These are phyloP conservation scores for Penicillium atrosanguineum DNA, from an alignment of 495 filamentous ascomycete genomes.

Conservation along the genomic window DNA sequence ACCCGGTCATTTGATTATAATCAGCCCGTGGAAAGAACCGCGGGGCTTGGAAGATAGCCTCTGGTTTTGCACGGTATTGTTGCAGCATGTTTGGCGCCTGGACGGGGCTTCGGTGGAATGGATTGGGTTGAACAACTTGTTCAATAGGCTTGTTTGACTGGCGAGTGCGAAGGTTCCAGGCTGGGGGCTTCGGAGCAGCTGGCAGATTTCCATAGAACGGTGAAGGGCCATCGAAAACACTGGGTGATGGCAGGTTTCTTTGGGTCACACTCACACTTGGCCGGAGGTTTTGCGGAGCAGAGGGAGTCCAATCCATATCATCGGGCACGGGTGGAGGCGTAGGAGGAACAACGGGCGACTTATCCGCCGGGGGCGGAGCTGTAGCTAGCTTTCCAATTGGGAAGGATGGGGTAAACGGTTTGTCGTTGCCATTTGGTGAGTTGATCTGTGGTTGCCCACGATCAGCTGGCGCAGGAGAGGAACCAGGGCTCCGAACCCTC, in stretches of 20 bases:
- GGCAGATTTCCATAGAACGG: constrained; percentile 65
- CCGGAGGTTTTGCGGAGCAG: constrained; percentile 45
- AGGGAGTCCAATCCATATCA: constrained; percentile 85
- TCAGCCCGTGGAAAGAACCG: constrained; percentile 51
- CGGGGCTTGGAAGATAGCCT: constrained; percentile 44
- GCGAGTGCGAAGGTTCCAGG: constrained; percentile 62
- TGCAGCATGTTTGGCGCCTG: constrained; percentile 25
- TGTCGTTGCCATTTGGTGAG: constrained; percentile 20
- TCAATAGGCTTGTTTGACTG: constrained; percentile 34
- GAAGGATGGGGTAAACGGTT: constrained; percentile 30
- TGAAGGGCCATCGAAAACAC: constrained; percentile 40
- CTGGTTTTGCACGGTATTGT: constrained; percentile 13
- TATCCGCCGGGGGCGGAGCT: constrained; percentile 21
- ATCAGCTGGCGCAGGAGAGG: constrained; percentile 19
- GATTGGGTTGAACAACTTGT: constrained; percentile 36
- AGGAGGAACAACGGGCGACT: constrained; percentile 30
- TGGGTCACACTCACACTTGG: constrained; percentile 36
- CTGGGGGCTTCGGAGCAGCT: constrained; percentile 60
- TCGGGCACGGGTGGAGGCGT: constrained; percentile 40
- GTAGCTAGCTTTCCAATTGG: constrained; percentile 41
- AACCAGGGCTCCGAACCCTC: constrained; percentile 26
- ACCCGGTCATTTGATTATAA: constrained; percentile 30
- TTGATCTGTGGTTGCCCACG: constrained; percentile 3
- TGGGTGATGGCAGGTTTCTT: constrained; percentile 25
- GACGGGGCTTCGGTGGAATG: constrained; percentile 32